phyloP scores from a whole-genome alignment of 169 alveolate species.

The Toxoplasma gondii region DNA sequence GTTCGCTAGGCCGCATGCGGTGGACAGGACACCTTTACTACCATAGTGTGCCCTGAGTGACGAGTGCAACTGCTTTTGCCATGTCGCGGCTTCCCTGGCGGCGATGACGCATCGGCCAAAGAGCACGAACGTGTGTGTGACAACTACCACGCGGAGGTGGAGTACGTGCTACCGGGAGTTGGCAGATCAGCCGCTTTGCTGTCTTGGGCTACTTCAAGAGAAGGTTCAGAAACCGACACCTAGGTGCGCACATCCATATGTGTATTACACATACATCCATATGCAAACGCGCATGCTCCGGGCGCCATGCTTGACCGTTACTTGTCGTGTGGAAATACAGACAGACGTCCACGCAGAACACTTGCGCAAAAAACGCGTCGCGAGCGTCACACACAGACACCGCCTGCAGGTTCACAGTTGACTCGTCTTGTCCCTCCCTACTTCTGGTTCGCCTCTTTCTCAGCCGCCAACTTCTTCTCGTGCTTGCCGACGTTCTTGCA shows the following conservation, averaged over 20 bases:
- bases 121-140: too few species aligned
- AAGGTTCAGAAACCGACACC: not conserved
- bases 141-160: not conserved
- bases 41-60: too few species aligned
- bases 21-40: too few species aligned
- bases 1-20: too few species aligned
- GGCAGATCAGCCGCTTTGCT: not conserved
- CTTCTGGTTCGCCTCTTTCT: slow-evolving; percentile 39
- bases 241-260: not conserved
- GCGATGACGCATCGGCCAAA: too few species aligned
- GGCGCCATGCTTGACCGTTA: too few species aligned
- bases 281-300: not conserved
- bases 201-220: not conserved
- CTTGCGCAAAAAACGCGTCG: not conserved
- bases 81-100: too few species aligned
- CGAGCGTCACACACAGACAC: not conserved
- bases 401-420: not conserved
- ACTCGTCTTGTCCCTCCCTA: not conserved
- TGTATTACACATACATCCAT: not conserved
- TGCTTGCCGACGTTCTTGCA: slow-evolving; percentile 64
- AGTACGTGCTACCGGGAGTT: not conserved
- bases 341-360: not conserved
- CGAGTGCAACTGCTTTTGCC: too few species aligned
- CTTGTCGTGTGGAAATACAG: not conserved
- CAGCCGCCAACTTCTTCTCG: slow-evolving; percentile 44